Base-by-base conservation (phyloP, 148 eudicot species). In the Salicornia ramosissima region DNA sequence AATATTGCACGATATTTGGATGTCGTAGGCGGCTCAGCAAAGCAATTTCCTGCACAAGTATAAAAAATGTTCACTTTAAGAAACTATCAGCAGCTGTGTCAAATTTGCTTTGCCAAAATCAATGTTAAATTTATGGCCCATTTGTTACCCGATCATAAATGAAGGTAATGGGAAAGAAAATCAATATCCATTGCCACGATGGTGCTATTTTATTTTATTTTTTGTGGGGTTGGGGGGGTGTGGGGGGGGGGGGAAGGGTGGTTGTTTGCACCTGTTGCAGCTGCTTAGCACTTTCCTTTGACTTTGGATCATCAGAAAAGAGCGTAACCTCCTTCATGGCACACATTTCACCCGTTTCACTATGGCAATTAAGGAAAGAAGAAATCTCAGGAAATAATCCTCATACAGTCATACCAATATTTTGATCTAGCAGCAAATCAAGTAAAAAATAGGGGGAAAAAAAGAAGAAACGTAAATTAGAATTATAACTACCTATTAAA, bases 291-390 rank as follows among this genome's bases (percentile, higher is more conserved):
- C 97, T 85, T 87, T 94, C 99, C 84, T 83, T 94, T 42, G 99
- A 94, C 81, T 88, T 90, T 24, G 91, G 80, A 75, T 94, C 99
- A 76, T 94, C 99, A 34, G 91, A 80, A 73, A 94, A 88, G 66
- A 94, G 80, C 15, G 96, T 94, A 57, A 94, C 99, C 85, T 90
- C 99, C 85, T 90, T 94, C 93, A 94, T 94, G 62, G 99, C 99
- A 83, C 99, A 94, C 99, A 94, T 94, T 82, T 94, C 96, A 52
- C 99, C 99, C 46, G 85, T 90, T 68, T 89, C 99, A 80, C 99
- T 94, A 72, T 47, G 49, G 36, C 50, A 75, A 71, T 39, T 31
- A 70, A 25, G 50, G 25, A 25, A 69, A 72, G 65, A 63, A 45
- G 31, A 45, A 19, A 5, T 31, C 54, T 72, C 56, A 76, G 67